These are phyloP conservation scores for Zygosaccharomyces sapae DNA, from an alignment of 1,139 yeast species.

Conservation along the genomic window DNA sequence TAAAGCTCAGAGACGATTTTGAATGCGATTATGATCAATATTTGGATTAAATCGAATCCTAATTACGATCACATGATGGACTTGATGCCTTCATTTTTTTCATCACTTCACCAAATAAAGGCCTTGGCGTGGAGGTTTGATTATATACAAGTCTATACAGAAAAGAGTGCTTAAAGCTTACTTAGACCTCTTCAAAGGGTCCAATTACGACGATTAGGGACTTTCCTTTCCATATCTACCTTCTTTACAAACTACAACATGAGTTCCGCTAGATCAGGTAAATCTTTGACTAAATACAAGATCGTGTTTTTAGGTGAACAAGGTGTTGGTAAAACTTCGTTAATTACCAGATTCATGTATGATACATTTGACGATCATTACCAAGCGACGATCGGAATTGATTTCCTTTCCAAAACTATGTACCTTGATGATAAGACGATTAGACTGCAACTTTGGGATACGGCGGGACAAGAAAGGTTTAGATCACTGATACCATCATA, in stretches of 20 bases:
- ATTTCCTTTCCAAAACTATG: constrained; percentile 85
- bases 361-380: constrained; percentile 97
- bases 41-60: no score
- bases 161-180: neutral
- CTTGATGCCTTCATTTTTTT: neutral
- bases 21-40: no score
- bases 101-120: neutral
- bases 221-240: neutral
- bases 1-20: neutral
- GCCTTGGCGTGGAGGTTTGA: neutral
- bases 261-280: constrained; percentile 28
- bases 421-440: constrained; percentile 71
- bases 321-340: constrained; percentile 93
- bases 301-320: constrained; percentile 95
- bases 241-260: constrained; percentile 7
- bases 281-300: constrained; percentile 64
- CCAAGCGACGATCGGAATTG: constrained; percentile 93
- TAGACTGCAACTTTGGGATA: constrained; percentile 84
- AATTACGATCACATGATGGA: neutral
- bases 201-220: neutral
- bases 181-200: neutral
- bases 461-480: constrained; percentile 99
- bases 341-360: constrained; percentile 93
- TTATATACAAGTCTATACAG: neutral
- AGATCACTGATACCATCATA: constrained; percentile 91